phyloP scores from a whole-genome alignment of 495 filamentous ascomycete species.

The Achaetomiella virescens region DNA sequence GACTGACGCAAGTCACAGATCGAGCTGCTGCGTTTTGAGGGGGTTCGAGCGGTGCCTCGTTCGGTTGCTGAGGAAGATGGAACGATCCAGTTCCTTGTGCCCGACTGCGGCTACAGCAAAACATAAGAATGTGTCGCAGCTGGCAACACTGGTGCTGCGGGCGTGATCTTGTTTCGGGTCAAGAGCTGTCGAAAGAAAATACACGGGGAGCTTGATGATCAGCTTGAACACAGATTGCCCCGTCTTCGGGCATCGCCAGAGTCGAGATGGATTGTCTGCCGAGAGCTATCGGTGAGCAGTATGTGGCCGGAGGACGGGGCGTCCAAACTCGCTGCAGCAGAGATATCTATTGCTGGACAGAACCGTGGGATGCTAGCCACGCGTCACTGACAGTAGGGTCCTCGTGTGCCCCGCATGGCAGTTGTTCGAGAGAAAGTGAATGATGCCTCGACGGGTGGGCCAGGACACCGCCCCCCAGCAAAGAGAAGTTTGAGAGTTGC shows the following conservation, averaged over 20 bases:
- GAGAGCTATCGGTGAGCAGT: not conserved
- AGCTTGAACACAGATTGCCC: not conserved
- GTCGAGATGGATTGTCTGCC: not conserved
- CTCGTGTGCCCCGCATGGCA: too few species aligned
- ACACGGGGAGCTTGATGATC: slow-evolving; percentile 12
- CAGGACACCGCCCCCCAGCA: too few species aligned
- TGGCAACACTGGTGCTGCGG: not conserved
- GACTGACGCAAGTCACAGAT: too few species aligned
- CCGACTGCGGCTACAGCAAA: not conserved
- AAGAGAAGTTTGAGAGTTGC: too few species aligned
- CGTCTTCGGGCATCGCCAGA: not conserved
- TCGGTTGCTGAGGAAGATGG: too few species aligned
- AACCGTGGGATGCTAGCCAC: not conserved
- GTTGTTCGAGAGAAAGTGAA: too few species aligned
- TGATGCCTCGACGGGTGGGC: too few species aligned
- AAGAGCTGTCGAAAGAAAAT: slow-evolving; percentile 1
- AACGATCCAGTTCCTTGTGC: not conserved
- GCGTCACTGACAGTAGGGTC: not conserved
- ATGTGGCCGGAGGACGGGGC: not conserved
- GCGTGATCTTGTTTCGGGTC: not conserved
- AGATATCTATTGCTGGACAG: not conserved
- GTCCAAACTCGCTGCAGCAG: not conserved
- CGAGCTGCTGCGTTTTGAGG: too few species aligned
- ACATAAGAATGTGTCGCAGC: too few species aligned
- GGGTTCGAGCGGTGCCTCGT: too few species aligned